Evolutionary conservation across 2,329 filamentous ascomycete genomes (phyloP).

Genomic region (Paecilomyces fulvus): DNA sequence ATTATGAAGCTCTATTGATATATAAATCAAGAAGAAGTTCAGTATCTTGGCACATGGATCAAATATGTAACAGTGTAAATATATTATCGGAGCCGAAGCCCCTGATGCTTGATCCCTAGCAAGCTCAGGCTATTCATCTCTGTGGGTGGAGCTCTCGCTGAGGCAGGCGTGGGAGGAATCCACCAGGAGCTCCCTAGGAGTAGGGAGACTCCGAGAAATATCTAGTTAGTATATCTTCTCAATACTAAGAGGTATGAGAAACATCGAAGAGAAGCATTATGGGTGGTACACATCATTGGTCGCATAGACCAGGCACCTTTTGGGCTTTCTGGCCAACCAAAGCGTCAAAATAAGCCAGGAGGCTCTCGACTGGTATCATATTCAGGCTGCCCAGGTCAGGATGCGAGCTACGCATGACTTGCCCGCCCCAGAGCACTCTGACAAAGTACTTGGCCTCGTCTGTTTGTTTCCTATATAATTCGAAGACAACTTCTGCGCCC

Average conservation of each 20-base stretch:
- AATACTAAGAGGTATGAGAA: not conserved
- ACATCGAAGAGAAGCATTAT: not conserved
- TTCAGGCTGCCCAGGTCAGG: constrained; percentile 60
- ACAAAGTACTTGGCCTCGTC: constrained; percentile 40
- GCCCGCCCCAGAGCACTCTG: constrained; percentile 63
- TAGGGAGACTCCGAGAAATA: too few species aligned
- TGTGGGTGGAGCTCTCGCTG: too few species aligned
- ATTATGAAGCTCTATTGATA: too few species aligned
- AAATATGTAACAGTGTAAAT: too few species aligned
- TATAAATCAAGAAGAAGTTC: too few species aligned
- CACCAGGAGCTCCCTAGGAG: too few species aligned
- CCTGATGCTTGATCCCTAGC: too few species aligned
- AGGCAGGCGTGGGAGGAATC: too few species aligned
- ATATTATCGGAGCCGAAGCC: too few species aligned
- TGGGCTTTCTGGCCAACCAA: constrained; percentile 50
- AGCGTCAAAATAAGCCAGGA: constrained; percentile 64
- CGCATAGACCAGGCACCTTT: constrained; percentile 34
- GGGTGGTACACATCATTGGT: not conserved
- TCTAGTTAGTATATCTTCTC: too few species aligned
- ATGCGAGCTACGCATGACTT: constrained; percentile 57
- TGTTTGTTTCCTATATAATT: constrained; percentile 50
- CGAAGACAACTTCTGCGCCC: constrained; percentile 71
- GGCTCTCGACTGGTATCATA: constrained; percentile 57
- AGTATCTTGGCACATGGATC: too few species aligned
- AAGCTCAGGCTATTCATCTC: too few species aligned